These are phyloP conservation scores for Podaxis mareebaensis DNA, from an alignment of 768 basidiomycete species.

Conservation along the genomic window DNA sequence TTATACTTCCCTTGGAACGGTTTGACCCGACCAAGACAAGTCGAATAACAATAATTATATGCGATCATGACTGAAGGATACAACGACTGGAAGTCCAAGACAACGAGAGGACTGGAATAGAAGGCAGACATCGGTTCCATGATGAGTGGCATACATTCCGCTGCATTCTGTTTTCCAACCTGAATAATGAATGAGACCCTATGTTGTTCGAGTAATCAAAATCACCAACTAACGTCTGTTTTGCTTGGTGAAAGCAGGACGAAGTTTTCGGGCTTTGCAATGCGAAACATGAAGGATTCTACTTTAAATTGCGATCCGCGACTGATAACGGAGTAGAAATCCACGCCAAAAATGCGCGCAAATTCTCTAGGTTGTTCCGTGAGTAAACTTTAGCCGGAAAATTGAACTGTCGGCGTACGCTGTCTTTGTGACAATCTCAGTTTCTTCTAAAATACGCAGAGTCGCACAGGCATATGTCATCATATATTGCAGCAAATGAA, in stretches of 20 bases:
- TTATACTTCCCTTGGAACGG: slow-evolving; percentile 88
- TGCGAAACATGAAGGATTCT: slow-evolving; percentile 97
- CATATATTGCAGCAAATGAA: slow-evolving; percentile 62
- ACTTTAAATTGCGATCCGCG: slow-evolving; percentile 99
- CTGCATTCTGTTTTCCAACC: slow-evolving; percentile 96
- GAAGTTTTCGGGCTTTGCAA: slow-evolving; percentile 94
- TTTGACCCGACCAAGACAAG: slow-evolving; percentile 87
- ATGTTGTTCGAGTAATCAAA: not conserved
- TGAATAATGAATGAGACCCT: slow-evolving; percentile 31
- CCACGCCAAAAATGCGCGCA: slow-evolving; percentile 95
- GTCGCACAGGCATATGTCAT: slow-evolving; percentile 63
- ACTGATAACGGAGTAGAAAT: slow-evolving; percentile 93
- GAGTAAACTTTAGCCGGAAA: not conserved
- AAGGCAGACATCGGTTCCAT: slow-evolving; percentile 94
- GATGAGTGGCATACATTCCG: slow-evolving; percentile 93
- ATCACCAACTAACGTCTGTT: slow-evolving; percentile 58
- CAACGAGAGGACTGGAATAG: slow-evolving; percentile 89
- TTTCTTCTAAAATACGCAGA: slow-evolving; percentile 77
- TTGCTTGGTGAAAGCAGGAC: slow-evolving; percentile 89
- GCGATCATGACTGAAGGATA: slow-evolving; percentile 99
- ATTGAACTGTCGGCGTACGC: slow-evolving; percentile 58
- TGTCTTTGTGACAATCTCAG: slow-evolving; percentile 85
- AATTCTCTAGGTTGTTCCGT: slow-evolving; percentile 70
- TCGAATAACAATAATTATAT: slow-evolving; percentile 97
- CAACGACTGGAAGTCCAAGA: slow-evolving; percentile 94